Percentiles rank a stretch among this genome's conserved stretches.
phyloP scores from a whole-genome alignment of 1,284 basidiomycete species.

The Cerrena zonata region DNA sequence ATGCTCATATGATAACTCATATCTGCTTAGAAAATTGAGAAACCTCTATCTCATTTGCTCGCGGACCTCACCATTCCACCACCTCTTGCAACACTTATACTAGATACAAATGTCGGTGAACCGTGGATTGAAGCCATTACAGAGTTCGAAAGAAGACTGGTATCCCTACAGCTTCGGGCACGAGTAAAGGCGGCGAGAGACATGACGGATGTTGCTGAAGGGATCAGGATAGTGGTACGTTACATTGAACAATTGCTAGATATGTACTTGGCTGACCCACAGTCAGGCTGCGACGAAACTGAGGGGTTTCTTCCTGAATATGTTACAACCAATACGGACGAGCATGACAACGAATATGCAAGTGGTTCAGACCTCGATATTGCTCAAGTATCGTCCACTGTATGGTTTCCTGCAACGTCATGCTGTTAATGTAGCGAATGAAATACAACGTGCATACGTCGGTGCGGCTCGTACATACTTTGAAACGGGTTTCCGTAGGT shows the following conservation, averaged over 20 bases:
- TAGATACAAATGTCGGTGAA: conserved; percentile 80
- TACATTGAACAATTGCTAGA: no score
- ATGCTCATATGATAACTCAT: conserved; percentile 2
- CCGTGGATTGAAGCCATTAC: conserved; percentile 77
- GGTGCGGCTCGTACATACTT: conserved; percentile 85
- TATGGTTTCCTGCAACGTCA: conserved; percentile 85
- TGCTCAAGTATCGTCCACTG: conserved; percentile 80
- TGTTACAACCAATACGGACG: conserved; percentile 76
- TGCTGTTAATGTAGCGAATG: conserved; percentile 76
- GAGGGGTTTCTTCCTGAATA: conserved; percentile 77
- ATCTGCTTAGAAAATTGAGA: conserved; percentile 89
- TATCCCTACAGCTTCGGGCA: conserved; percentile 60
- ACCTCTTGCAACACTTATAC: conserved; percentile 67
- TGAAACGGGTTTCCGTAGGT: conserved; percentile 91
- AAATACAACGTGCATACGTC: conserved; percentile 86
- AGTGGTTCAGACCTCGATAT: conserved; percentile 82
- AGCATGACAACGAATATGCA: conserved; percentile 91
- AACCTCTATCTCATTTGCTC: conserved; percentile 76
- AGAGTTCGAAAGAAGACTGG: conserved; percentile 75
- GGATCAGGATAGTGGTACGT: conserved; percentile 76
- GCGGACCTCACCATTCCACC: conserved; percentile 82
- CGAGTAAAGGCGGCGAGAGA: conserved; percentile 84
- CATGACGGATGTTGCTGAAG: conserved; percentile 77
- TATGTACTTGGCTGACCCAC: no score
- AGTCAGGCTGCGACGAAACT: conserved; percentile 80